Conservation (phyloP, 73 alveolate species). For the Blepharisma stoltei region DNA sequence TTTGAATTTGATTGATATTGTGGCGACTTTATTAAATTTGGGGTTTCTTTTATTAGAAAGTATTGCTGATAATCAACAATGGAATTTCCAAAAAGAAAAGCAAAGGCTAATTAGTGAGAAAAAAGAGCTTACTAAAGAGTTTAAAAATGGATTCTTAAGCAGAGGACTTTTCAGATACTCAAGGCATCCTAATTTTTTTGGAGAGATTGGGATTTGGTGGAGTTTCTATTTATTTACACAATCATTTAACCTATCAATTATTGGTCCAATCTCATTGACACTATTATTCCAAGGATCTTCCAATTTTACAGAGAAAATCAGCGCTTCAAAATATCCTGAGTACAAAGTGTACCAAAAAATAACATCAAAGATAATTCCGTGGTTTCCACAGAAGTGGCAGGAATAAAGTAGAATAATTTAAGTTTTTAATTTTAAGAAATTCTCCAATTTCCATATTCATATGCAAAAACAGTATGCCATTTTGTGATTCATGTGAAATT, state of each 20-base stretch:
- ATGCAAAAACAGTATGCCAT: no score
- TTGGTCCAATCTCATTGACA: conserved; percentile 12
- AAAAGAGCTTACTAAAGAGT: not conserved
- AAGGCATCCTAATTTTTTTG: conserved; percentile 95
- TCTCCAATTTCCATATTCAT: no score
- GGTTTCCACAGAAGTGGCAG: not conserved
- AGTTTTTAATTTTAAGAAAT: no score
- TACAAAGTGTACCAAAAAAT: conserved; percentile 24
- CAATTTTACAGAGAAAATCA: conserved; percentile 5
- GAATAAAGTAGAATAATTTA: not conserved
- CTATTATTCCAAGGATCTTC: conserved; percentile 23
- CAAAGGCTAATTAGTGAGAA: not conserved
- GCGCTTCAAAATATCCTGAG: conserved; percentile 27
- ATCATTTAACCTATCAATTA: not conserved
- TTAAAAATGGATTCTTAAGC: conserved; percentile 26
- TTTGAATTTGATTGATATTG: not conserved
- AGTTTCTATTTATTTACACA: conserved; percentile 57
- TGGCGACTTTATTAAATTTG: not conserved
- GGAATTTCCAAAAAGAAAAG: conserved; percentile 18
- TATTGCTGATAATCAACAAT: conserved; percentile 31
- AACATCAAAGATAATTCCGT: conserved; percentile 15
- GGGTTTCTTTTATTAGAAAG: not conserved
- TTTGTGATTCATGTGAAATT: no score
- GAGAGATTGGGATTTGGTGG: conserved; percentile 87
- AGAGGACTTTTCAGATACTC: conserved; percentile 90